Percentiles rank a stretch among this genome's conserved stretches.
These are phyloP conservation scores for Schizochytrium sp. DNA, from an alignment of 108 stramenopile species.

Conservation along the genomic window DNA sequence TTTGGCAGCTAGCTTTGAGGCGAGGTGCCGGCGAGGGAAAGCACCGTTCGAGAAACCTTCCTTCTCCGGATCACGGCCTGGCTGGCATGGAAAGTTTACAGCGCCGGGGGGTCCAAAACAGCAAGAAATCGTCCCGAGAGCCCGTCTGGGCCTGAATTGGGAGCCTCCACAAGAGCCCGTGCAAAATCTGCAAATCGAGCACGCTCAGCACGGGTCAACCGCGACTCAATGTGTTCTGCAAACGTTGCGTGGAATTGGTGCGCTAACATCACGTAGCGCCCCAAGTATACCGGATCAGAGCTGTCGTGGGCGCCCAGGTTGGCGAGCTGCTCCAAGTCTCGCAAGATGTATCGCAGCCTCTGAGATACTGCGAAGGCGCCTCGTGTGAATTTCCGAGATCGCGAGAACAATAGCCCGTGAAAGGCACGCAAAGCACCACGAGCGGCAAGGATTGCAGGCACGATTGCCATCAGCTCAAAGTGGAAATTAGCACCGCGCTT, in stretches of 20 bases:
- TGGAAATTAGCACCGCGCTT: conserved; percentile 6
- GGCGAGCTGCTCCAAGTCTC: conserved; percentile 51
- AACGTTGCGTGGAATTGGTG: not conserved
- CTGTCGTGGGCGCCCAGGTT: not conserved
- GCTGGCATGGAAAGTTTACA: not conserved
- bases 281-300: not conserved
- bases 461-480: conserved; percentile 56
- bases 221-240: not conserved
- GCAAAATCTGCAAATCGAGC: not conserved
- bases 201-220: not conserved
- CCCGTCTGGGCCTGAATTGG: not conserved
- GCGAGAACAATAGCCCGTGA: not conserved
- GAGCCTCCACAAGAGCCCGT: not conserved
- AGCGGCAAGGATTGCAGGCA: conserved; percentile 38
- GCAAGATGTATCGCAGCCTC: not conserved
- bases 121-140: not conserved
- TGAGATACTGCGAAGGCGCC: not conserved
- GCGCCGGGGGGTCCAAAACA: not conserved
- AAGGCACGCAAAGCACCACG: not conserved
- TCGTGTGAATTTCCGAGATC: not conserved
- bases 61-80: not conserved
- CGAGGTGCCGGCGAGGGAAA: too few species aligned
- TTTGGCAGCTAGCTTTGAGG: too few species aligned
- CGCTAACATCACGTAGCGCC: not conserved
- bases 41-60: too few species aligned